phyloP scores from a whole-genome alignment of 108 stramenopile genomes.

The Fistulifera solaris region DNA sequence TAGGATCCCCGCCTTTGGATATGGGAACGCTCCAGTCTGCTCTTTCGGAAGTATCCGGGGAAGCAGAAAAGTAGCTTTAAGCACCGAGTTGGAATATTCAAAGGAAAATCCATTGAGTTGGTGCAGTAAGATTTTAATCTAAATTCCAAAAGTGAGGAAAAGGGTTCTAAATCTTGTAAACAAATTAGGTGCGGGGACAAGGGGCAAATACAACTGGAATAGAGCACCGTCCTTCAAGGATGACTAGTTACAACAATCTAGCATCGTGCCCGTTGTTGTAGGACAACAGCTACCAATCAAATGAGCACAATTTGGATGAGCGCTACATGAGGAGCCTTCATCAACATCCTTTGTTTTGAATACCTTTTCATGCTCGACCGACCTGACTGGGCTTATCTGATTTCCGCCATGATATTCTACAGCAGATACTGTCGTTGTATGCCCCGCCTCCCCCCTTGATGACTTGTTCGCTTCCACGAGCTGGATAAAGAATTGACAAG shows the following conservation, averaged over 20 bases:
- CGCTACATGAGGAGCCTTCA: conserved; percentile 14
- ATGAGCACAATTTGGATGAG: conserved; percentile 20
- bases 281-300: conserved; percentile 37
- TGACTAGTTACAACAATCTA: conserved; percentile 26
- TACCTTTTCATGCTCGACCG: neutral
- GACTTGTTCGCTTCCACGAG: conserved; percentile 1
- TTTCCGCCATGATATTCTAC: neutral
- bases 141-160: neutral
- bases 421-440: conserved; percentile 1
- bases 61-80: conserved; percentile 1
- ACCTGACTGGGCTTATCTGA: neutral
- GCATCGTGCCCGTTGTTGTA: conserved; percentile 11
- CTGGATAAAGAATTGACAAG: conserved; percentile 15
- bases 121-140: neutral
- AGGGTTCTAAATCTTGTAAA: neutral
- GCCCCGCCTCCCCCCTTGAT: neutral
- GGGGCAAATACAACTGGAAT: neutral
- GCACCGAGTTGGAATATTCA: neutral
- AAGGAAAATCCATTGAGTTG: neutral
- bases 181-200: neutral
- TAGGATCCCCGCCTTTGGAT: conserved; percentile 1
- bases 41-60: conserved; percentile 11
- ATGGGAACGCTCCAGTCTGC: conserved; percentile 9
- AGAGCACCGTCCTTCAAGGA: neutral
- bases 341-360: neutral